Conservation (phyloP, 2,329 filamentous ascomycete genomes). For the Colletotrichum scovillei region DNA sequence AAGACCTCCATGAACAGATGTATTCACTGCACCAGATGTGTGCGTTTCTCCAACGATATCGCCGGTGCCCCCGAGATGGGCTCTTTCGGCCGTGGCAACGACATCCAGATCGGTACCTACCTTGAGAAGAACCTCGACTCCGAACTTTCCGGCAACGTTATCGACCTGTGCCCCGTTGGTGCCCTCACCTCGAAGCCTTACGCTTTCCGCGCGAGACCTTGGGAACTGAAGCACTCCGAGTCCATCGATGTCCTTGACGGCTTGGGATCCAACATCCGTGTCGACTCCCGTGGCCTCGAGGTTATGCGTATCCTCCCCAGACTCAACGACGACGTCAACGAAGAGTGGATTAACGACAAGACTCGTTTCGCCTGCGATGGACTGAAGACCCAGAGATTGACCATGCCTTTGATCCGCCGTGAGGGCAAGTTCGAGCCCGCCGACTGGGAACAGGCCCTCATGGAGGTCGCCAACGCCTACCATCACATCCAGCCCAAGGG, state of each 20-base stretch:
- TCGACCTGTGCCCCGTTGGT: slow-evolving; percentile 97
- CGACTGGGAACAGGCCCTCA: slow-evolving; percentile 94
- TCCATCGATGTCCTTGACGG: slow-evolving; percentile 95
- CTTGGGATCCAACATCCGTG: slow-evolving; percentile 92
- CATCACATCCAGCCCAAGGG: slow-evolving; percentile 83
- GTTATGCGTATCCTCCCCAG: slow-evolving; percentile 95
- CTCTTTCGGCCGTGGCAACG: slow-evolving; percentile 93
- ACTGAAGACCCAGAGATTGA: slow-evolving; percentile 94
- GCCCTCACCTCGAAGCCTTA: slow-evolving; percentile 97
- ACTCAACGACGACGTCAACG: slow-evolving; percentile 97
- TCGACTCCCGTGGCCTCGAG: slow-evolving; percentile 92
- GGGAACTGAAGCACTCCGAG: slow-evolving; percentile 97
- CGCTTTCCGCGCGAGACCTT: slow-evolving; percentile 94
- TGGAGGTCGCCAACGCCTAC: slow-evolving; percentile 86
- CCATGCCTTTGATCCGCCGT: slow-evolving; percentile 88
- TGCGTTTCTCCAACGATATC: slow-evolving; percentile 97
- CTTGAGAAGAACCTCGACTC: slow-evolving; percentile 93
- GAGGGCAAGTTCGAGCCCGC: slow-evolving; percentile 92
- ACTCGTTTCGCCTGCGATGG: slow-evolving; percentile 96
- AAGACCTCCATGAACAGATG: slow-evolving; percentile 99
- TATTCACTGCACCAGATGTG: slow-evolving; percentile 98
- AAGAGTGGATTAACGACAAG: slow-evolving; percentile 99
- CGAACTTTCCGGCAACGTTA: slow-evolving; percentile 96
- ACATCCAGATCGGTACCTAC: slow-evolving; percentile 98
- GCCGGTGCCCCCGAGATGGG: slow-evolving; percentile 96